Percentiles rank a stretch among this genome's conserved stretches.
Evolutionary conservation across 1,139 yeast genomes (phyloP).

Genomic region (Blastobotrys capitulatus): DNA sequence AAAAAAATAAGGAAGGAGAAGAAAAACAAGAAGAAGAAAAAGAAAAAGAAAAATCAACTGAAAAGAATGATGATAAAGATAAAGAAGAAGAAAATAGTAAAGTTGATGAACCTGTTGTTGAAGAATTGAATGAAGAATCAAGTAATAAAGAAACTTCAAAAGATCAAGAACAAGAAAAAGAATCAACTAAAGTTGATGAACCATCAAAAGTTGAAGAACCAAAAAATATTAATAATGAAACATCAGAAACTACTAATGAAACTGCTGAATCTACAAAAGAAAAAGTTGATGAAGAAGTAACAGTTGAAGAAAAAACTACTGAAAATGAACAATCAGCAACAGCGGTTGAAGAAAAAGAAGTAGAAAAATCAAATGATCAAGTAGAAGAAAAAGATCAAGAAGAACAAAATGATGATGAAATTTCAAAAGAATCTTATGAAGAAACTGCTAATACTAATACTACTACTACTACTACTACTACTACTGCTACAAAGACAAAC

Average conservation of each 20-base stretch:
- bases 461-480: not conserved
- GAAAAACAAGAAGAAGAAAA: not conserved
- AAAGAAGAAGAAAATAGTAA: not conserved
- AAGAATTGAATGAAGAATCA: not conserved
- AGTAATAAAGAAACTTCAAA: too few species aligned
- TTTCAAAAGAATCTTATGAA: not conserved
- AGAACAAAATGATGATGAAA: too few species aligned
- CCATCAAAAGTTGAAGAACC: not conserved
- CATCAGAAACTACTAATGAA: too few species aligned
- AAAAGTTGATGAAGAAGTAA: not conserved
- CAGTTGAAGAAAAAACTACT: not conserved
- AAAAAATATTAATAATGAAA: too few species aligned
- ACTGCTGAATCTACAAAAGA: too few species aligned
- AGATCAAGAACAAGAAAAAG: too few species aligned
- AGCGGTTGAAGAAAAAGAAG: too few species aligned
- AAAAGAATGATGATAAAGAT: too few species aligned
- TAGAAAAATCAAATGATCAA: not conserved
- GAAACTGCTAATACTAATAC: not conserved
- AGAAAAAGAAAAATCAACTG: not conserved
- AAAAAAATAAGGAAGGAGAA: not conserved
- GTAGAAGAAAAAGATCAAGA: not conserved
- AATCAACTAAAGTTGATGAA: not conserved
- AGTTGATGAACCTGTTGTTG: not conserved
- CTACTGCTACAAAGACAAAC: not conserved
- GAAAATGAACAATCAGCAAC: too few species aligned